These are phyloP conservation scores for Sclerotinia sclerotiorum DNA, from an alignment of 2,329 filamentous ascomycete species.

Conservation along the genomic window DNA sequence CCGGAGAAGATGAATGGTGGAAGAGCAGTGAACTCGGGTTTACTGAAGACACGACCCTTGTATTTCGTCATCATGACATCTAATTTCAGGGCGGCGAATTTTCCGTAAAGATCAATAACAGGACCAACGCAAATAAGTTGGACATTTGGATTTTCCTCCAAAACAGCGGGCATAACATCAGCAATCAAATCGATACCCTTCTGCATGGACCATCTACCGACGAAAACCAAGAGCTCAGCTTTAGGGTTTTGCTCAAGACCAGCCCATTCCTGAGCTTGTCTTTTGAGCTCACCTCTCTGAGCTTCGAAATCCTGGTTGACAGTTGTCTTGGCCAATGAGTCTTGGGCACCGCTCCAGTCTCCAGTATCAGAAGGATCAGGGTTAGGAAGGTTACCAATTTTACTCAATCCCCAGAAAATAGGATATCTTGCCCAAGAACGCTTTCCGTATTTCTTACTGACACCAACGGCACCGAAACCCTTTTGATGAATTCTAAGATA, in stretches of 20 bases:
- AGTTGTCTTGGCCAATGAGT: conserved; percentile 47
- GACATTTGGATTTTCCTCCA: conserved; percentile 58
- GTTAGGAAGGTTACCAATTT: conserved; percentile 68
- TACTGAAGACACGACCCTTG: conserved; percentile 65
- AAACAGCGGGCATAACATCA: conserved; percentile 62
- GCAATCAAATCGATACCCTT: conserved; percentile 69
- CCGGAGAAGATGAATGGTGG: conserved; percentile 68
- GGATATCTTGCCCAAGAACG: conserved; percentile 65
- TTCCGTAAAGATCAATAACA: conserved; percentile 66
- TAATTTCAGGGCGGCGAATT: conserved; percentile 65
- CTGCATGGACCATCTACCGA: conserved; percentile 68
- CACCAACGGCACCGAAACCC: conserved; percentile 66
- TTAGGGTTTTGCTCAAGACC: conserved; percentile 60
- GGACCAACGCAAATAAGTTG: conserved; percentile 65
- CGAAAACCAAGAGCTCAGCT: conserved; percentile 66
- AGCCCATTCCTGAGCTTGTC: conserved; percentile 67
- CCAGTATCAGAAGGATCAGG: conserved; percentile 61
- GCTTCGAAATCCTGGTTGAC: conserved; percentile 57
- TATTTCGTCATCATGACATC: conserved; percentile 62
- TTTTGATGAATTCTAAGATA: conserved; percentile 66
- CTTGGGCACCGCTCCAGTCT: conserved; percentile 56
- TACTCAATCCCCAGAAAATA: conserved; percentile 65
- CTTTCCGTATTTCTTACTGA: conserved; percentile 67
- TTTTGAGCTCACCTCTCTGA: conserved; percentile 52
- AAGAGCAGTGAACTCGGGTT: conserved; percentile 65